Evolutionary conservation across 1,284 basidiomycete species (phyloP).

Genomic region (Butyriboletus regius): DNA sequence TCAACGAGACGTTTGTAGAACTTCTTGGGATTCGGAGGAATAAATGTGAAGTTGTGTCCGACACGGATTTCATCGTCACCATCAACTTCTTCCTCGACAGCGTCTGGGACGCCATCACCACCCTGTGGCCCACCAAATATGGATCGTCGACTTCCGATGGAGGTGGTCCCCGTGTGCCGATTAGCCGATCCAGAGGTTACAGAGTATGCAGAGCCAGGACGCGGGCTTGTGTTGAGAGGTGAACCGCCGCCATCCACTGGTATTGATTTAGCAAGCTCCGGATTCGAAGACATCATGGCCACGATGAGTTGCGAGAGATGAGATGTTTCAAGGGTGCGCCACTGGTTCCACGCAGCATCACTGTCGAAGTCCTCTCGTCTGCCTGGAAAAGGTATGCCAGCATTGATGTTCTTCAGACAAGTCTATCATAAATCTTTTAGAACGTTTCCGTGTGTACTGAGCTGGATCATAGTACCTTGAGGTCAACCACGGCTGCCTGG

Average conservation of each 20-base stretch:
- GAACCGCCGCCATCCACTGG: constrained; percentile 48
- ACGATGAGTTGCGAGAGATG: constrained; percentile 84
- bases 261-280: constrained; percentile 76
- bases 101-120: constrained; percentile 36
- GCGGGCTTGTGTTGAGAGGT: constrained; percentile 36
- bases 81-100: constrained; percentile 40
- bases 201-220: constrained; percentile 55
- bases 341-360: constrained; percentile 76
- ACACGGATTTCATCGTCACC: constrained; percentile 63
- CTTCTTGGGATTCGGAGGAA: constrained; percentile 81
- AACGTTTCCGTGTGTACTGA: not conserved
- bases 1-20: constrained; percentile 82
- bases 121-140: constrained; percentile 32
- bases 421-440: constrained; percentile 39
- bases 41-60: constrained; percentile 76
- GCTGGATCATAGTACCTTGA: constrained; percentile 53
- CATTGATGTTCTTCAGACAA: constrained; percentile 85
- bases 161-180: constrained; percentile 42
- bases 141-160: constrained; percentile 61
- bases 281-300: constrained; percentile 79
- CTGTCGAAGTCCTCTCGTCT: constrained; percentile 78
- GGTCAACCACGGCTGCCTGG: constrained; percentile 73
- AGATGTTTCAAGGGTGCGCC: constrained; percentile 78
- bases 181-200: constrained; percentile 31
- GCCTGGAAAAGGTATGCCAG: constrained; percentile 77